These are phyloP conservation scores for Blastomyces emzantsi DNA, from an alignment of 2,329 filamentous ascomycete species.

Conservation along the genomic window DNA sequence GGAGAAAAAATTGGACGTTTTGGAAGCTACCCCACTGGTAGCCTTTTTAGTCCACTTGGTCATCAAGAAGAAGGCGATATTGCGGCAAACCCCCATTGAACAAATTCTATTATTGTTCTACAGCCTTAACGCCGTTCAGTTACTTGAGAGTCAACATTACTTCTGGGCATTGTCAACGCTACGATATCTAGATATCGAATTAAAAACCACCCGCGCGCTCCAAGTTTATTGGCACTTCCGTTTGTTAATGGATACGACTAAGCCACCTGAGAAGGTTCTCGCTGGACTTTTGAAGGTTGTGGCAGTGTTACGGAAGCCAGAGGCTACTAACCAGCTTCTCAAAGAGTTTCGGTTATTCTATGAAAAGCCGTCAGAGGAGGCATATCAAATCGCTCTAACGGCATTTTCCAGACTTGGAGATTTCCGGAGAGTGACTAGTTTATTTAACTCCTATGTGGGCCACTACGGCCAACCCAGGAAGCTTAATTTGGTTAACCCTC, in stretches of 20 bases:
- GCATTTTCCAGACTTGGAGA: slow-evolving; percentile 42
- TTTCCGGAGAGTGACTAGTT: slow-evolving; percentile 33
- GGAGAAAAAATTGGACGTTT: neutral
- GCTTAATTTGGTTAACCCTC: slow-evolving; percentile 37
- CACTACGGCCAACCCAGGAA: slow-evolving; percentile 30
- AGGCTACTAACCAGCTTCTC: slow-evolving; percentile 33
- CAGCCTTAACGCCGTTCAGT: slow-evolving; percentile 19
- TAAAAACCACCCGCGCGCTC: slow-evolving; percentile 25
- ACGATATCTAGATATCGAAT: slow-evolving; percentile 22
- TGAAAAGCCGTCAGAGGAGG: slow-evolving; percentile 23
- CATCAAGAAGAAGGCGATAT: slow-evolving; percentile 21
- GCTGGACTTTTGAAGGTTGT: slow-evolving; percentile 22
- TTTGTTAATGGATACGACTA: slow-evolving; percentile 22
- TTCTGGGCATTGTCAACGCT: slow-evolving; percentile 24
- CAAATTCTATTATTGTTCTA: slow-evolving; percentile 26
- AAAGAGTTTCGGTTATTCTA: slow-evolving; percentile 32
- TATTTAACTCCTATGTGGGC: slow-evolving; percentile 38
- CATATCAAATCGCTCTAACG: slow-evolving; percentile 32
- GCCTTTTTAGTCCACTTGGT: slow-evolving; percentile 22
- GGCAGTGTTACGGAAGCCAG: slow-evolving; percentile 25
- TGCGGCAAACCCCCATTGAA: slow-evolving; percentile 24
- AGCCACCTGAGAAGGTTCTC: slow-evolving; percentile 18
- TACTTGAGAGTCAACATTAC: slow-evolving; percentile 24
- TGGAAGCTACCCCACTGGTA: slow-evolving; percentile 14
- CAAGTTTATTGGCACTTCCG: slow-evolving; percentile 37